Evolutionary conservation across 139 green algal genomes (phyloP), one percentile per base, ranked within the genome.

Genomic region (Mesotaenium endlicherianum): DNA sequence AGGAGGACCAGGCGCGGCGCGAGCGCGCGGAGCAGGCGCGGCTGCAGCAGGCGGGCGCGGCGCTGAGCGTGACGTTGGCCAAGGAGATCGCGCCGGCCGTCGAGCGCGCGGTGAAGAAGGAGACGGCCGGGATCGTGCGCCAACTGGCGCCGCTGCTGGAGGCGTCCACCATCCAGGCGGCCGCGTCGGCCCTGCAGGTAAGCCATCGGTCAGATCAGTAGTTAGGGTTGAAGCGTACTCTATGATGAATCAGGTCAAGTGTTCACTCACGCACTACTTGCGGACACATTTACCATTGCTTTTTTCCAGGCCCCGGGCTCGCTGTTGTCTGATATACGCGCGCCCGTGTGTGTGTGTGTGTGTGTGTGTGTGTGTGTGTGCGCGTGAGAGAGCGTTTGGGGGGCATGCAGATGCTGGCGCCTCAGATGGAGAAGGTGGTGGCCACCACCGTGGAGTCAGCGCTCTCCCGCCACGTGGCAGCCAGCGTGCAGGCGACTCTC

Each of bases 401-500:
- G n/a, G 34, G 50, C 6, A 11, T 59, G 26, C 36, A 83, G 58
- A 47, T 36, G 34, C 5, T 82, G 55, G 59, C 57, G 14, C 16
- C 69, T 40, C 69, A 83, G 59, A 8, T 85, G 59, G 78, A 45
- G 20, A 92, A 91, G 0, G 86, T 84, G 49, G 90, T 95, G 77
- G 60, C 68, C 0, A 3, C 74, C 3, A 70, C 82, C 1, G 89
- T 97, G 64, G n/a, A 88, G 69, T 81, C 85, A 26, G 80, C 82
- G 67, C 71, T 94, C 38, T 75, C 93, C 41, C 92, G 92, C 0
- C 79, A 89, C 1, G 90, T 97, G 77, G 75, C 70, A 3, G 92
- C 92, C 17, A 11, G 70, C 45, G 38, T 90, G 41, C 31, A 31
- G 44, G 58, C 72, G 55, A 31, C 38, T 42, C 76, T 91, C 50